Evolutionary conservation across 2,329 filamentous ascomycete genomes (phyloP).

Genomic region (Tothia fuscella): DNA sequence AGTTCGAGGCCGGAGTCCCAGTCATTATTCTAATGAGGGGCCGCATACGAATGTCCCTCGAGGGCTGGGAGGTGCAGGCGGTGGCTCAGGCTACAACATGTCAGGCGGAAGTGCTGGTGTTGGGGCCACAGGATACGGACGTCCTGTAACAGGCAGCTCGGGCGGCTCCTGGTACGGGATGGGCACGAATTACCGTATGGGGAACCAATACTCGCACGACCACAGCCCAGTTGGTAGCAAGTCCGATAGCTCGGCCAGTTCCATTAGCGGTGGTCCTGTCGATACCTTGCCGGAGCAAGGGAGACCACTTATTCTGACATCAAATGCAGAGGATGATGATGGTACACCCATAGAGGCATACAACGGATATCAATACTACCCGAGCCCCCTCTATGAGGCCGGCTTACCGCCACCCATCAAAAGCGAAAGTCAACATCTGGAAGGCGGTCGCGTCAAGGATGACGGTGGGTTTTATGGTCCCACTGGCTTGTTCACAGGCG

Average conservation of each 20-base stretch:
- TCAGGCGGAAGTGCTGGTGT: slow-evolving; percentile 2
- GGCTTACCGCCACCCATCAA: slow-evolving; percentile 21
- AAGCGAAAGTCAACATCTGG: slow-evolving; percentile 15
- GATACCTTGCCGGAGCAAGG: slow-evolving; percentile 17
- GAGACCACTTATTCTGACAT: background rate
- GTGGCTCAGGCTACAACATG: slow-evolving; percentile 38
- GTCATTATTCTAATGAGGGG: slow-evolving; percentile 64
- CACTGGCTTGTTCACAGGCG: background rate
- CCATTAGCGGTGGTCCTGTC: slow-evolving; percentile 26
- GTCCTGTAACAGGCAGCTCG: background rate
- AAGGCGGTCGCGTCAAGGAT: slow-evolving; percentile 1
- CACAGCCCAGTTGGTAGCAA: slow-evolving; percentile 29
- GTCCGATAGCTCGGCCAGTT: slow-evolving; percentile 33
- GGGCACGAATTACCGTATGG: too few species aligned
- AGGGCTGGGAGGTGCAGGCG: slow-evolving; percentile 50
- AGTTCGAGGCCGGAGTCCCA: slow-evolving; percentile 72
- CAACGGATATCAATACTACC: slow-evolving; percentile 26
- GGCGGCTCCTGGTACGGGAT: slow-evolving; percentile 20
- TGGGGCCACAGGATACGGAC: slow-evolving; percentile 7
- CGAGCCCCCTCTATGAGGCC: slow-evolving; percentile 30
- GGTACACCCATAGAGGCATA: background rate
- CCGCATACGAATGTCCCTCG: slow-evolving; percentile 27
- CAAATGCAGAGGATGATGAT: slow-evolving; percentile 1
- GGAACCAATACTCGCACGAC: slow-evolving; percentile 25
- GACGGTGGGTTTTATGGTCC: slow-evolving; percentile 2